These are phyloP conservation scores for Salisapilia sapeloensis DNA, from an alignment of 352 stramenopile species.

Conservation along the genomic window DNA sequence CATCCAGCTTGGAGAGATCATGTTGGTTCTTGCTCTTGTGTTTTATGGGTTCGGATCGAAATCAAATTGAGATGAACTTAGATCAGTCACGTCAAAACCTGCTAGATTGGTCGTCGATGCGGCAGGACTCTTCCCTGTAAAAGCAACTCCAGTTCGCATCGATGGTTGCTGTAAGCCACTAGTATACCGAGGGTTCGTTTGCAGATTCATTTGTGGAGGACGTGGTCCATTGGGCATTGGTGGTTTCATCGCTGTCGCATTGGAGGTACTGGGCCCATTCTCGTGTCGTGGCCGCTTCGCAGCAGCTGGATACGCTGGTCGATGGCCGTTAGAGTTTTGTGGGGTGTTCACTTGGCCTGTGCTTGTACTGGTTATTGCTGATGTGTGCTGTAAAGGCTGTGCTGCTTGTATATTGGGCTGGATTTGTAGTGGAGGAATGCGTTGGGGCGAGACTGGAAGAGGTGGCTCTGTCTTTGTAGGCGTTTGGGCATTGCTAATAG, in stretches of 20 bases:
- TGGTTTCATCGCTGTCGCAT: neutral
- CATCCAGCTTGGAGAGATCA: too few species aligned
- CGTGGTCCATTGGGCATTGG: neutral
- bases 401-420: too few species aligned
- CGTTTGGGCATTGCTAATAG: slow-evolving; percentile 3
- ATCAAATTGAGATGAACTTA: slow-evolving; percentile 76
- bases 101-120: slow-evolving; percentile 6
- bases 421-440: too few species aligned
- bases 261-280: neutral
- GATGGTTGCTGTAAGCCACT: slow-evolving; percentile 2
- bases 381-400: too few species aligned
- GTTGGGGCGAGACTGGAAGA: neutral
- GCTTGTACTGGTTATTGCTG: too few species aligned
- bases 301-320: neutral
- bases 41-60: slow-evolving; percentile 41
- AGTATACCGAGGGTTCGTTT: neutral
- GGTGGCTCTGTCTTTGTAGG: neutral
- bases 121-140: neutral
- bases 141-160: slow-evolving; percentile 1
- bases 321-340: neutral
- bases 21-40: too few species aligned
- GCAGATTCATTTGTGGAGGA: neutral
- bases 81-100: slow-evolving; percentile 58
- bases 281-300: neutral
- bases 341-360: slow-evolving; percentile 2